These are phyloP conservation scores for Wickerhamiella lipophila DNA, from an alignment of 805 yeast species.

Conservation along the genomic window DNA sequence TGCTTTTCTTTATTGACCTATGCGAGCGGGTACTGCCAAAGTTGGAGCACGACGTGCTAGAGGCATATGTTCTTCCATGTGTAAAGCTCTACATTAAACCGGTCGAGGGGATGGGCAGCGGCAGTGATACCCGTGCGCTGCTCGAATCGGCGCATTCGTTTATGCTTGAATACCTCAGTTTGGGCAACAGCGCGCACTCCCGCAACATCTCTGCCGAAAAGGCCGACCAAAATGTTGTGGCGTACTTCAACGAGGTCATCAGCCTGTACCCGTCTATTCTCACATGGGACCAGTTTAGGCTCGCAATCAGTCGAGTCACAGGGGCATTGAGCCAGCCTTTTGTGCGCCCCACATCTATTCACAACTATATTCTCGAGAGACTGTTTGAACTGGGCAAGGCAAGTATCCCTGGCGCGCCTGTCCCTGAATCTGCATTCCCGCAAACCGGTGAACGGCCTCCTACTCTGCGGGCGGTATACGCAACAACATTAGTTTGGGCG, in stretches of 20 bases:
- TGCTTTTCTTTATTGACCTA: conserved; percentile 16
- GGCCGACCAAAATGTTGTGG: conserved; percentile 23
- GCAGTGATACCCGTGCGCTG: conserved; percentile 23
- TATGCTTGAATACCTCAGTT: conserved; percentile 29
- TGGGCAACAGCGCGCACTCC: conserved; percentile 17
- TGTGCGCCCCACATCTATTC: conserved; percentile 21
- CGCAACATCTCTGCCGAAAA: conserved; percentile 20
- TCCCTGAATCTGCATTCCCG: conserved; percentile 25
- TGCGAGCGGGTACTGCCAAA: conserved; percentile 18
- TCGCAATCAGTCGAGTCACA: conserved; percentile 47
- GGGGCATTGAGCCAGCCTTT: conserved; percentile 32
- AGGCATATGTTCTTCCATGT: conserved; percentile 13
- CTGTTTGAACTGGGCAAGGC: conserved; percentile 30
- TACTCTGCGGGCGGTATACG: conserved; percentile 37
- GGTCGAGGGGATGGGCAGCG: neutral
- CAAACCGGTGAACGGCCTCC: conserved; percentile 23
- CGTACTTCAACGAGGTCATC: conserved; percentile 38
- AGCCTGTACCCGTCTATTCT: conserved; percentile 45
- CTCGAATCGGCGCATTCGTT: conserved; percentile 59
- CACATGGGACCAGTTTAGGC: conserved; percentile 41
- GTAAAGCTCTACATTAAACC: conserved; percentile 14
- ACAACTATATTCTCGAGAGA: conserved; percentile 31
- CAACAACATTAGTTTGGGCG: conserved; percentile 37
- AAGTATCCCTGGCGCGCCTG: conserved; percentile 28
- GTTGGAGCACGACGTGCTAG: conserved; percentile 8